Conservation (phyloP, 2,329 filamentous ascomycete species). For the Trichoderma citrinoviride region DNA sequence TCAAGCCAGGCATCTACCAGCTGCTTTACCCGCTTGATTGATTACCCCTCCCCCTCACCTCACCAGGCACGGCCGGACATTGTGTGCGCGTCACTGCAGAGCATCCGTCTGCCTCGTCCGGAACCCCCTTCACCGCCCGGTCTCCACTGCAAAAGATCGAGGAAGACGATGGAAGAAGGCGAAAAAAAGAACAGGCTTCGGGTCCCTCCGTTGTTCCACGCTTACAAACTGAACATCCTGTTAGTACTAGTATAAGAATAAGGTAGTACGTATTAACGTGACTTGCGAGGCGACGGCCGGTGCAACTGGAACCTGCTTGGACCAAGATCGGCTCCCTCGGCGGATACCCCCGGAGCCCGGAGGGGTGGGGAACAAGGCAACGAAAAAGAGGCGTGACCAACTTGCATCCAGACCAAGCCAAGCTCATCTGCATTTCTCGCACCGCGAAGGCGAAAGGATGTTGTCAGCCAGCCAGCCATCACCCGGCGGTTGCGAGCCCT, state of each 20-base stretch:
- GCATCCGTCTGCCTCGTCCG: no score
- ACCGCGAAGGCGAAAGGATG: not conserved
- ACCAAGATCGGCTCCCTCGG: conserved; percentile 17
- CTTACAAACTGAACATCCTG: not conserved
- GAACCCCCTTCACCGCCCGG: conserved; percentile 3
- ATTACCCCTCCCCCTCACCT: not conserved
- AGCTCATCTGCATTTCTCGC: not conserved
- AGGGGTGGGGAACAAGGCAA: not conserved
- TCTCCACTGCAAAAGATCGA: not conserved
- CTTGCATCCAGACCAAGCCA: not conserved
- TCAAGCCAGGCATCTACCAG: not conserved
- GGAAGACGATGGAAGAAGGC: not conserved
- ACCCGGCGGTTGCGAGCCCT: not conserved
- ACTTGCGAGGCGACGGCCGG: not conserved
- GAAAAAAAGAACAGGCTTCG: not conserved
- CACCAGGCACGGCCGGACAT: not conserved
- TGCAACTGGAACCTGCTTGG: not conserved
- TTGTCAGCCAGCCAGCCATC: not conserved
- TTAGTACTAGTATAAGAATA: no score
- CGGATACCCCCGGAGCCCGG: conserved; percentile 2
- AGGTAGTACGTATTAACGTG: no score
- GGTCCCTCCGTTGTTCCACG: not conserved
- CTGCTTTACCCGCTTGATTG: conserved; percentile 14
- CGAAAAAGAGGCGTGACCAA: conserved; percentile 2
- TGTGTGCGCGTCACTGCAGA: no score